Evolutionary conservation across 352 stramenopile species (phyloP).

Genomic region (Lagenidium giganteum): DNA sequence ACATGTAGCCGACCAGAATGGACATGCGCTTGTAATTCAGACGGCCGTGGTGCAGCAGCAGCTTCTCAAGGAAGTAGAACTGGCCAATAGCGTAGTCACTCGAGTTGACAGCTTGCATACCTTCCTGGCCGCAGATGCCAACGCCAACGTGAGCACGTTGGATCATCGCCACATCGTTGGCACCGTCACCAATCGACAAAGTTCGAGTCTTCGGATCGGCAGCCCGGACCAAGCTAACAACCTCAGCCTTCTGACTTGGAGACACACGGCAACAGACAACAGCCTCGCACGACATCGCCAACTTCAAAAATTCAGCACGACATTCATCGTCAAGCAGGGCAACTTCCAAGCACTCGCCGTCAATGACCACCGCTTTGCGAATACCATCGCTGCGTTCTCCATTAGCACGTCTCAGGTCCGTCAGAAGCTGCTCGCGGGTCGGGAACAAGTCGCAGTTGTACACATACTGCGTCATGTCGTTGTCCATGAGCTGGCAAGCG

Average conservation of each 20-base stretch:
- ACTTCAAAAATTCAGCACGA: conserved; percentile 50
- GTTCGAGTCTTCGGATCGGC: conserved; percentile 54
- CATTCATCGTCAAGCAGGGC: conserved; percentile 48
- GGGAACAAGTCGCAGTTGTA: conserved; percentile 62
- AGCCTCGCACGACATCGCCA: conserved; percentile 65
- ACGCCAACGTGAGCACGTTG: conserved; percentile 88
- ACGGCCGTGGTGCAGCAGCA: conserved; percentile 96
- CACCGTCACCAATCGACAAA: conserved; percentile 90
- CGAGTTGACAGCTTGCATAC: conserved; percentile 95
- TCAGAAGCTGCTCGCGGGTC: conserved; percentile 36
- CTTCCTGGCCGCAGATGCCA: conserved; percentile 89
- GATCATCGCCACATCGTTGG: conserved; percentile 95
- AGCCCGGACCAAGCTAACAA: conserved; percentile 60
- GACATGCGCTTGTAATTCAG: conserved; percentile 97
- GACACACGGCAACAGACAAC: conserved; percentile 83
- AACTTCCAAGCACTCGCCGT: conserved; percentile 64
- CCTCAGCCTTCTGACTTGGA: conserved; percentile 75
- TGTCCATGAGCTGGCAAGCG: conserved; percentile 83
- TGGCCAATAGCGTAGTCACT: conserved; percentile 97
- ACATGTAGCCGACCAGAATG: conserved; percentile 94
- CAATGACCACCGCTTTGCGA: conserved; percentile 61
- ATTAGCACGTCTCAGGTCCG: conserved; percentile 29
- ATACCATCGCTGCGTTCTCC: conserved; percentile 4
- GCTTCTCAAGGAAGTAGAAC: conserved; percentile 93
- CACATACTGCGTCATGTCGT: conserved; percentile 78